A percentile compares a stretch with the other conserved stretches of the same genome.
Conservation (phyloP, 495 filamentous ascomycete species). For the Cladorrhinum samala region DNA sequence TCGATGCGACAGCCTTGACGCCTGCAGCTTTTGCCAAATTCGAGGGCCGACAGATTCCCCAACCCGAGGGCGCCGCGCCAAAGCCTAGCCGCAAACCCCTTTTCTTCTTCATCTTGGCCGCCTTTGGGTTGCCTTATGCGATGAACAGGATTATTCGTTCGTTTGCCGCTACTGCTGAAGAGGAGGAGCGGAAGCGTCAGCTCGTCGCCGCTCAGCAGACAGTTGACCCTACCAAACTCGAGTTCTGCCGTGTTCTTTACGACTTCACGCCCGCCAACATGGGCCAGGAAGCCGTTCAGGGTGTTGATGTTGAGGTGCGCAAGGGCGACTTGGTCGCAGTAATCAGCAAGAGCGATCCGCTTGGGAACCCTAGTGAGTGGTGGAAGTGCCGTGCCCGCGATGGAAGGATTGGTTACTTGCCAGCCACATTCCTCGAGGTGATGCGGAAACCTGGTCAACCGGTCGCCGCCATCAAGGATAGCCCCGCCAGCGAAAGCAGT, state of each 20-base stretch:
- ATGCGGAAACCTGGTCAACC: conserved; percentile 54
- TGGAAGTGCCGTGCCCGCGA: conserved; percentile 95
- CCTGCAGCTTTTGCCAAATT: conserved; percentile 87
- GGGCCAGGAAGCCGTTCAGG: conserved; percentile 50
- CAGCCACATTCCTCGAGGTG: conserved; percentile 79
- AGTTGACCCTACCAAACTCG: conserved; percentile 79
- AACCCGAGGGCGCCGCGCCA: conserved; percentile 43
- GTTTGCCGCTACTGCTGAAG: conserved; percentile 75
- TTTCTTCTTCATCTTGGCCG: conserved; percentile 88
- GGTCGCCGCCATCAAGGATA: conserved; percentile 49
- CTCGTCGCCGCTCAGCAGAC: conserved; percentile 39
- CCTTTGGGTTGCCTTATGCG: conserved; percentile 90
- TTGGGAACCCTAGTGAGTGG: conserved; percentile 91
- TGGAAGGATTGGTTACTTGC: conserved; percentile 84
- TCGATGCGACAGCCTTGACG: conserved; percentile 76
- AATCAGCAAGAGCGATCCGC: conserved; percentile 83
- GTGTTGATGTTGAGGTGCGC: conserved; percentile 83
- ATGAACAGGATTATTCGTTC: conserved; percentile 90
- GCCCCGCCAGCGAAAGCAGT: conserved; percentile 44
- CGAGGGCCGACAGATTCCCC: conserved; percentile 49
- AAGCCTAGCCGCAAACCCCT: conserved; percentile 90
- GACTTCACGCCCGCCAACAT: conserved; percentile 78
- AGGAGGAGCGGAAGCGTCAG: conserved; percentile 61
- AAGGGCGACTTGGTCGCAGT: conserved; percentile 96
- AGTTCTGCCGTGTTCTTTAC: conserved; percentile 91